Conservation (phyloP, 2,329 filamentous ascomycete species). For the Passalora sequoiae region DNA sequence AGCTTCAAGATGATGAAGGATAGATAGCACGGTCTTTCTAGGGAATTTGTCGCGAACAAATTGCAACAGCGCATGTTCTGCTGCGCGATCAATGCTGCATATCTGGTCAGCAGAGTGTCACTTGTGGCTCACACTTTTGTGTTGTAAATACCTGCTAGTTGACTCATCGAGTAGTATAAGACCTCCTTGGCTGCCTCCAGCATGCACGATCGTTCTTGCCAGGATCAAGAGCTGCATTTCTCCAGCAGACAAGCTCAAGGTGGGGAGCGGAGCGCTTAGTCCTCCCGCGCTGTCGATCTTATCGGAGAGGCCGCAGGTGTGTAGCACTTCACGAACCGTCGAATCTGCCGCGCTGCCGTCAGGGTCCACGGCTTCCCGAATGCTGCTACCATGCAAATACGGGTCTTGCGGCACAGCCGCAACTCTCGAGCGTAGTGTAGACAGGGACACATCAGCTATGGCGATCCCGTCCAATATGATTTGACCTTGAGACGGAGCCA, state of each 20-base stretch:
- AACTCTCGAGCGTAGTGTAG: neutral
- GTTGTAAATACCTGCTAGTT: neutral
- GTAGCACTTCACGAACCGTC: neutral
- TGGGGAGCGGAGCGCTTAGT: neutral
- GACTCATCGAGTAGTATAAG: neutral
- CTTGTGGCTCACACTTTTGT: neutral
- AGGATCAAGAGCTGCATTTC: neutral
- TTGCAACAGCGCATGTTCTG: neutral
- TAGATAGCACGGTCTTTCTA: constrained; percentile 1
- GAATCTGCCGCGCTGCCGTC: neutral
- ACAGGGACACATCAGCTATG: neutral
- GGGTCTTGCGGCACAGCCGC: neutral
- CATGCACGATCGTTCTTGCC: neutral
- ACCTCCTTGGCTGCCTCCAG: neutral
- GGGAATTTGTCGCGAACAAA: neutral
- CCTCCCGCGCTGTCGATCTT: neutral
- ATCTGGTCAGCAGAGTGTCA: neutral
- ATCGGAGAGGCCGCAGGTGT: neutral
- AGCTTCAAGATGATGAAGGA: constrained; percentile 2
- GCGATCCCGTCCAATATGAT: neutral
- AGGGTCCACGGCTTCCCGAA: neutral
- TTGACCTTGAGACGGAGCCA: neutral
- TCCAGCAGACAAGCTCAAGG: neutral
- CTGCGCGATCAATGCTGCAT: neutral
- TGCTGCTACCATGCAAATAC: neutral